phyloP scores from a whole-genome alignment of 345 rosid species.

The Gynandropsis gynandra region DNA sequence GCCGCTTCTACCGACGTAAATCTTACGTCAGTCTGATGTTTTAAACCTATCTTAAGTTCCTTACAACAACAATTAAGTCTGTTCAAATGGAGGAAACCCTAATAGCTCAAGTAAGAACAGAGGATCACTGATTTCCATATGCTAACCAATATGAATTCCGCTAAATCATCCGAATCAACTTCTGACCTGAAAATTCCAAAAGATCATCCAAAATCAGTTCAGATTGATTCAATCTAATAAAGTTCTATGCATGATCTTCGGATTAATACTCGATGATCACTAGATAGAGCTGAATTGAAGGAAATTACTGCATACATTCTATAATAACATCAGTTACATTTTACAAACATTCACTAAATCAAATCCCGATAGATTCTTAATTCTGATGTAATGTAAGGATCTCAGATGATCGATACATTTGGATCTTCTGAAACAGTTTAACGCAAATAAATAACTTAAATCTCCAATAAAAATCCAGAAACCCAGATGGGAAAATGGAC shows the following conservation, averaged over 20 bases:
- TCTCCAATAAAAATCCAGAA: neutral
- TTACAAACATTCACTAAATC: too few species aligned
- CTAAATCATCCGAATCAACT: slow-evolving; percentile 16
- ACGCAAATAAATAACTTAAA: neutral
- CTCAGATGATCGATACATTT: neutral
- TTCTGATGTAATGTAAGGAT: neutral
- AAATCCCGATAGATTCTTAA: too few species aligned
- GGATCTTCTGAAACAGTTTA: neutral
- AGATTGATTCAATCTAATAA: too few species aligned
- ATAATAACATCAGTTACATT: too few species aligned
- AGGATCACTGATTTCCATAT: slow-evolving; percentile 21
- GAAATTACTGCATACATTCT: too few species aligned
- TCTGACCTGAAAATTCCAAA: slow-evolving; percentile 16
- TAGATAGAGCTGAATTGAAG: too few species aligned
- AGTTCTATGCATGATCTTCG: too few species aligned
- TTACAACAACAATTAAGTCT: slow-evolving; percentile 17
- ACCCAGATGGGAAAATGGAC: neutral
- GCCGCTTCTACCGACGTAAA: neutral
- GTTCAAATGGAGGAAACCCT: slow-evolving; percentile 29
- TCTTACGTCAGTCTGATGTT: slow-evolving; percentile 4
- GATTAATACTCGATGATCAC: too few species aligned
- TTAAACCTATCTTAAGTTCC: neutral
- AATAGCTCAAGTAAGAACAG: slow-evolving; percentile 22
- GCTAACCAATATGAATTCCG: slow-evolving; percentile 8
- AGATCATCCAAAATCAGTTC: neutral